These are phyloP conservation scores for Blastobotrys capitulatus DNA, from an alignment of 1,139 yeast genomes.

Conservation along the genomic window DNA sequence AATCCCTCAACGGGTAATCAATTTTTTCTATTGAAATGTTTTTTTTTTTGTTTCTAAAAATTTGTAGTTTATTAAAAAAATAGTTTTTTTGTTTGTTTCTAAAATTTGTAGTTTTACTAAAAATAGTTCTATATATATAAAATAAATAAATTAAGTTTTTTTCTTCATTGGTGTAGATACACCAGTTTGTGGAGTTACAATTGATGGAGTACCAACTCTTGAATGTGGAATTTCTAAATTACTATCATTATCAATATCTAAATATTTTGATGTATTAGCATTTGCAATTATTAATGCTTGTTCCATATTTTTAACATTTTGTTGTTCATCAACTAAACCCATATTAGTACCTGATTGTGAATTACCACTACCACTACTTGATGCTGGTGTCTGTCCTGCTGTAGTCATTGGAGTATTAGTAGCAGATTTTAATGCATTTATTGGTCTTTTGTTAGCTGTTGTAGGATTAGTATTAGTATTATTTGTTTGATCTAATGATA, in stretches of 20 bases:
- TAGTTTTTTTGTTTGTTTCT: background rate
- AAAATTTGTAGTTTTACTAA: background rate
- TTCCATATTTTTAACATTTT: slow-evolving; percentile 23
- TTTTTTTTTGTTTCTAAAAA: background rate
- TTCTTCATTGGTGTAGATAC: background rate
- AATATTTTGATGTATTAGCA: slow-evolving; percentile 10
- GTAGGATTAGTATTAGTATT: background rate
- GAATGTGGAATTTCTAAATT: slow-evolving; percentile 1
- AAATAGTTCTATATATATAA: background rate
- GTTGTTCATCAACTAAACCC: slow-evolving; percentile 20
- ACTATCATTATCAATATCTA: slow-evolving; percentile 4
- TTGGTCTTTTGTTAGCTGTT: background rate
- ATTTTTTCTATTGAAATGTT: background rate
- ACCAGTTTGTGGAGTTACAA: background rate
- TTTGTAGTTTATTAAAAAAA: too few species aligned
- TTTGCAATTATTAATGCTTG: slow-evolving; percentile 19
- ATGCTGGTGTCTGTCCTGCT: slow-evolving; percentile 12
- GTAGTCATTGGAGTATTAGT: slow-evolving; percentile 18
- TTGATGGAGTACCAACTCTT: slow-evolving; percentile 5
- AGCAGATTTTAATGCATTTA: slow-evolving; percentile 8
- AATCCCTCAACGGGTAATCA: slow-evolving; percentile 8
- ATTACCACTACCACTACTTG: background rate
- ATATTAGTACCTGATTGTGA: slow-evolving; percentile 6
- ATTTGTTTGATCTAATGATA: background rate
- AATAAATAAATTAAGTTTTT: background rate